These are phyloP conservation scores for Ophiosphaerella narmari DNA, from an alignment of 2,329 filamentous ascomycete species.

Conservation along the genomic window DNA sequence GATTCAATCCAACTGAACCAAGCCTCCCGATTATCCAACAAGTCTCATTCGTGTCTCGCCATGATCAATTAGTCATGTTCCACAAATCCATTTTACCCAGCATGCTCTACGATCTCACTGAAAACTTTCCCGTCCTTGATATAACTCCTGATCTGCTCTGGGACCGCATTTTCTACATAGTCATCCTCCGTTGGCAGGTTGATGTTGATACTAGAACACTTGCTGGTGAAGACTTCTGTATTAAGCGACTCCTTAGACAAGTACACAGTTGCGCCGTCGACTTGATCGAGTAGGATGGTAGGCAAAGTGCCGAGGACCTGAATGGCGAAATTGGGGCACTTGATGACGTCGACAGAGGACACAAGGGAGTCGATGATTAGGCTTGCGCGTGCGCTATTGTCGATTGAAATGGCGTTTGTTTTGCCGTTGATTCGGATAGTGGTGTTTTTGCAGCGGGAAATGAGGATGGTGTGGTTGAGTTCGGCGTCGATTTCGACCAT, in stretches of 20 bases:
- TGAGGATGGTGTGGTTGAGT: slow-evolving; percentile 86
- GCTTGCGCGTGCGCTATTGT: slow-evolving; percentile 83
- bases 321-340: slow-evolving; percentile 91
- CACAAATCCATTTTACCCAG: slow-evolving; percentile 62
- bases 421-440: slow-evolving; percentile 91
- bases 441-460: slow-evolving; percentile 88
- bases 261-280: slow-evolving; percentile 88
- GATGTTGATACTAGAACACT: slow-evolving; percentile 84
- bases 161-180: slow-evolving; percentile 83
- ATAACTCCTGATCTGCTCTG: slow-evolving; percentile 86
- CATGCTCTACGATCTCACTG: slow-evolving; percentile 94
- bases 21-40: neutral
- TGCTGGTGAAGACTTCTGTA: slow-evolving; percentile 88
- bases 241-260: slow-evolving; percentile 76
- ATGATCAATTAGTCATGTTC: neutral
- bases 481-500: slow-evolving; percentile 81
- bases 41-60: neutral
- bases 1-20: no score
- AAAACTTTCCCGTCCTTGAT: slow-evolving; percentile 77
- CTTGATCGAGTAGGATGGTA: slow-evolving; percentile 88
- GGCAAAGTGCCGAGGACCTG: slow-evolving; percentile 86
- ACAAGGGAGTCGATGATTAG: slow-evolving; percentile 89
- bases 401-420: slow-evolving; percentile 93
- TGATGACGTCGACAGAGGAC: slow-evolving; percentile 91
- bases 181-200: slow-evolving; percentile 78